phyloP scores from a whole-genome alignment of 257 asterid species.

The Solanum arcanum region DNA sequence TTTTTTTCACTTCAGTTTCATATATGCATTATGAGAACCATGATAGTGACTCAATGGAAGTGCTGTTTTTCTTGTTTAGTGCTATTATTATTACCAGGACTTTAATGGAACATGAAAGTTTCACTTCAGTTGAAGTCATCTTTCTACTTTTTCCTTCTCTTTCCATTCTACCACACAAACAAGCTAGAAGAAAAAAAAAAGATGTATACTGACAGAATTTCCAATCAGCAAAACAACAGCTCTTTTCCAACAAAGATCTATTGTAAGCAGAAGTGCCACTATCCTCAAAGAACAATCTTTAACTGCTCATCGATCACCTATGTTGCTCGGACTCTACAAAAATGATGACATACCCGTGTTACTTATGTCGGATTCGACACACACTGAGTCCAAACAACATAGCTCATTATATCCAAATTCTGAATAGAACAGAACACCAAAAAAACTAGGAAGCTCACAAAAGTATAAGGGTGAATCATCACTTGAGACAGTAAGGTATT shows the following conservation, averaged over 20 bases:
- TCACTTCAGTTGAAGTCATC: background rate
- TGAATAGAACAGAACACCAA: background rate
- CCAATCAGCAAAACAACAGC: background rate
- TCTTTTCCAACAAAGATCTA: background rate
- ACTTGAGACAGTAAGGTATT: background rate
- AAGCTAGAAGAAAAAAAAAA: background rate
- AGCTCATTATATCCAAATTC: background rate
- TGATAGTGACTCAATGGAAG: background rate
- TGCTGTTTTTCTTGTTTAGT: background rate
- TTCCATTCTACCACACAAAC: background rate
- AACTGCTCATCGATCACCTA: background rate
- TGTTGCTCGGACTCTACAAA: background rate
- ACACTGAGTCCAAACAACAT: background rate
- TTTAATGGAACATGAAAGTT: background rate
- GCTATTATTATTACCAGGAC: constrained; percentile 2
- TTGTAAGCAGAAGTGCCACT: background rate
- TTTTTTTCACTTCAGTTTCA: background rate
- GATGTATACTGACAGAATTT: background rate
- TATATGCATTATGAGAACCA: background rate
- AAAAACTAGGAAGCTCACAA: background rate
- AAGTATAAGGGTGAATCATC: background rate
- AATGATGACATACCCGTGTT: background rate
- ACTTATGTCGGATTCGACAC: background rate
- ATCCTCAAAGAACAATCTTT: background rate
- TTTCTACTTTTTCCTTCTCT: background rate